Percentiles rank a stretch among this genome's conserved stretches.
These are phyloP conservation scores for Magnaporthiopsis poae DNA, from an alignment of 2,329 filamentous ascomycete genomes.

Conservation along the genomic window DNA sequence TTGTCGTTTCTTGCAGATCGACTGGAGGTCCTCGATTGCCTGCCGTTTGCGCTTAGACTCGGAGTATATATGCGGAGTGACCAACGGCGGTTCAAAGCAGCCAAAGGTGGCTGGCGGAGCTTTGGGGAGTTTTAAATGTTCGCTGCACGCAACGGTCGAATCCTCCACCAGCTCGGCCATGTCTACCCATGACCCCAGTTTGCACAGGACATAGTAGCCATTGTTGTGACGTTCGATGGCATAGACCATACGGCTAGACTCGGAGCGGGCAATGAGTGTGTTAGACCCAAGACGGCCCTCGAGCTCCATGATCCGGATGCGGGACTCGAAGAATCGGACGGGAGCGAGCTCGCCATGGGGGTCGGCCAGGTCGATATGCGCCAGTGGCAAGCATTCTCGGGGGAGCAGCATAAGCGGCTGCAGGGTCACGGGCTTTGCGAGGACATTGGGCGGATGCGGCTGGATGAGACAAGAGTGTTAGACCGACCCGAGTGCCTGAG, in stretches of 20 bases:
- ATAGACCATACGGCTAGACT: constrained; percentile 44
- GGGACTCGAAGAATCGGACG: constrained; percentile 50
- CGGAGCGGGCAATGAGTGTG: constrained; percentile 52
- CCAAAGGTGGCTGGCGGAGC: not conserved
- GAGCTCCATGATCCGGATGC: constrained; percentile 53
- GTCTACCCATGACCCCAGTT: constrained; percentile 57
- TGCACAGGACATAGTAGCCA: constrained; percentile 58
- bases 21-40: constrained; percentile 55
- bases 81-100: constrained; percentile 20
- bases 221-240: constrained; percentile 56
- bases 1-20: constrained; percentile 44
- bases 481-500: constrained; percentile 11
- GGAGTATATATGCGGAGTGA: constrained; percentile 36
- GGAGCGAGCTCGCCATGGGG: constrained; percentile 40
- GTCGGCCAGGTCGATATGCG: constrained; percentile 47
- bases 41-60: constrained; percentile 45
- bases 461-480: constrained; percentile 19
- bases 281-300: constrained; percentile 49
- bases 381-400: constrained; percentile 50
- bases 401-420: constrained; percentile 54
- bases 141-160: constrained; percentile 36
- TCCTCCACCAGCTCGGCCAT: constrained; percentile 40
- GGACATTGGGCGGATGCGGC: constrained; percentile 46
- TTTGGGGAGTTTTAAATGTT: constrained; percentile 16
- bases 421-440: constrained; percentile 43